Evolutionary conservation across 164 flowering plant species (phyloP).

Genomic region (Buxus sempervirens): DNA sequence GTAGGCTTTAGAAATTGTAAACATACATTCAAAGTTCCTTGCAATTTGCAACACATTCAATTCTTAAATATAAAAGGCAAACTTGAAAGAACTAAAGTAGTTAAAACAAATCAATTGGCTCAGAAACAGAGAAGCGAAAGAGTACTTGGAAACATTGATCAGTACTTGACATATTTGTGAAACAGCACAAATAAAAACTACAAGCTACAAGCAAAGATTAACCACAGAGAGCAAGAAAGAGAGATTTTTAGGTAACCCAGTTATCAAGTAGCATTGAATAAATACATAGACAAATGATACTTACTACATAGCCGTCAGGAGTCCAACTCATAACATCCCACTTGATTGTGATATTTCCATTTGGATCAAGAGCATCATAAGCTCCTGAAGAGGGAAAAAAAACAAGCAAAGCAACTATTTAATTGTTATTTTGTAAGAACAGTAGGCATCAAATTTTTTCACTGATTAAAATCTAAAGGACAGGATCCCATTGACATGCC

Average conservation of each 20-base stretch:
- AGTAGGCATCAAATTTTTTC: no score
- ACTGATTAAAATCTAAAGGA: no score
- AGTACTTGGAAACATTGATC: not conserved
- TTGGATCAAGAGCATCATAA: conserved; percentile 72
- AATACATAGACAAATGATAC: conserved; percentile 18
- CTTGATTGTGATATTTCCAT: conserved; percentile 73
- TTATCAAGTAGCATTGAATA: not conserved
- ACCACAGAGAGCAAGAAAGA: not conserved
- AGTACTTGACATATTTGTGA: not conserved
- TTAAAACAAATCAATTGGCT: no score
- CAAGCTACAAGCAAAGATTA: not conserved
- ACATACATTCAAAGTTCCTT: no score
- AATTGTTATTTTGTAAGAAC: not conserved
- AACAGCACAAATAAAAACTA: not conserved
- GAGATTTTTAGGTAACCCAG: not conserved
- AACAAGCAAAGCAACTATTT: not conserved
- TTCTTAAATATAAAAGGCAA: no score
- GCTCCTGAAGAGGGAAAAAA: conserved; percentile 53
- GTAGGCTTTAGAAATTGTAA: no score
- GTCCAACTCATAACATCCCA: conserved; percentile 77
- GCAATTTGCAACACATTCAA: no score
- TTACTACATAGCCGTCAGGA: conserved; percentile 82
- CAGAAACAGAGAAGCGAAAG: not conserved
- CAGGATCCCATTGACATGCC: no score
- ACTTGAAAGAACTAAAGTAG: no score